These are phyloP conservation scores for Verticillium isaacii DNA, from an alignment of 2,329 filamentous ascomycete genomes.

Conservation along the genomic window DNA sequence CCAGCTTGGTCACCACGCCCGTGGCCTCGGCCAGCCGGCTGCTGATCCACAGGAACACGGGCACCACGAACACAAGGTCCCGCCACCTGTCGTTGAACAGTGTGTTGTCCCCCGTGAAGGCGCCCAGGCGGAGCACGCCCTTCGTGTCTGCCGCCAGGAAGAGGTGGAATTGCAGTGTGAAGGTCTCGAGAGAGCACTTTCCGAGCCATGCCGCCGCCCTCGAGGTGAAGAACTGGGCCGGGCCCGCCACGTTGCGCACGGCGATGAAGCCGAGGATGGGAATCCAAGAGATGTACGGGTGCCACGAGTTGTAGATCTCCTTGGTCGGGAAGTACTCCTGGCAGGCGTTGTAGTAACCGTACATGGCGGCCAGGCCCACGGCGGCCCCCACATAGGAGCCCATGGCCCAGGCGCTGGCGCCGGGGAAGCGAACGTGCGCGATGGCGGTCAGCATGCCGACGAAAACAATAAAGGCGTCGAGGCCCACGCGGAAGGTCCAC, in stretches of 20 bases:
- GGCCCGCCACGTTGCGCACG: constrained; percentile 39
- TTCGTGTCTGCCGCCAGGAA: constrained; percentile 44
- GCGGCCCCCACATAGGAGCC: neutral
- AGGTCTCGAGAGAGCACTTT: constrained; percentile 52
- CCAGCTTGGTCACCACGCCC: constrained; percentile 16
- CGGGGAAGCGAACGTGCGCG: constrained; percentile 19
- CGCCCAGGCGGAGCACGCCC: neutral
- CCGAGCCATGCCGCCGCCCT: constrained; percentile 48
- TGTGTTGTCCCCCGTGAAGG: constrained; percentile 18
- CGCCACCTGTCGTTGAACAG: constrained; percentile 19
- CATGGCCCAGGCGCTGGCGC: neutral
- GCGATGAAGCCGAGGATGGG: constrained; percentile 47
- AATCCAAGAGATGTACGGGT: constrained; percentile 49
- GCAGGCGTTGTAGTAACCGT: neutral
- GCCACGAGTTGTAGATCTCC: constrained; percentile 40
- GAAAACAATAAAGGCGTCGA: constrained; percentile 52
- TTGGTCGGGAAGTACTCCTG: neutral
- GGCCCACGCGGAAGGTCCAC: constrained; percentile 42
- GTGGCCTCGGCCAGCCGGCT: constrained; percentile 20
- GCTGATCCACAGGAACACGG: constrained; percentile 23
- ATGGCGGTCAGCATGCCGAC: constrained; percentile 47
- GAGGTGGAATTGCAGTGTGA: constrained; percentile 56
- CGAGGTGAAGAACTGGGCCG: constrained; percentile 19
- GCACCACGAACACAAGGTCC: constrained; percentile 17
- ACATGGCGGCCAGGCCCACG: neutral